Evolutionary conservation across 75 land plant species (phyloP).

Genomic region (Cryptomeria japonica): DNA sequence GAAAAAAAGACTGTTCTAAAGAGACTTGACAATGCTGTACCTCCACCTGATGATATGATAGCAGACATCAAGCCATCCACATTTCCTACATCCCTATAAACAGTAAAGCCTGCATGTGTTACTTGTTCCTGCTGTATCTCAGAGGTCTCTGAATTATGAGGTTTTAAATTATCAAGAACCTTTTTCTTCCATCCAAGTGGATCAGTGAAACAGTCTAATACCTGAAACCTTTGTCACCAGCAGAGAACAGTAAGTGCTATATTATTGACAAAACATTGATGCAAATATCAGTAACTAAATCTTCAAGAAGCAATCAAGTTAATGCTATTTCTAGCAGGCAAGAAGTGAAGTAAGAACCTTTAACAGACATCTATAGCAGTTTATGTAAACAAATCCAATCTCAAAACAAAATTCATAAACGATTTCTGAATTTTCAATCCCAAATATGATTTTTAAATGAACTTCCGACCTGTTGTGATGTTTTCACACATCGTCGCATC

Average conservation of each 20-base stretch:
- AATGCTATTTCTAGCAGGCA: not conserved
- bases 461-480: not conserved
- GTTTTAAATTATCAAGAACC: conserved; percentile 13
- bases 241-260: not conserved
- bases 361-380: not conserved
- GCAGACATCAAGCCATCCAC: conserved; percentile 27
- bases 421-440: not conserved
- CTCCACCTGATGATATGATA: conserved; percentile 47
- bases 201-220: conserved; percentile 84
- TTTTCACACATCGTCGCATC: no score
- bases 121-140: not conserved
- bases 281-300: not conserved
- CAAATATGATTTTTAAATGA: not conserved
- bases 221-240: conserved; percentile 44
- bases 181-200: conserved; percentile 86
- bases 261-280: not conserved
- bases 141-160: not conserved
- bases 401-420: not conserved
- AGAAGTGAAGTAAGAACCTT: not conserved
- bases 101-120: not conserved
- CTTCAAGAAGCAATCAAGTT: conserved; percentile 3
- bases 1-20: not conserved
- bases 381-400: not conserved
- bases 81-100: conserved; percentile 40
- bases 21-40: conserved; percentile 18